Base-by-base conservation (phyloP, 2,329 filamentous ascomycete species). In the Diplodia mutila region DNA sequence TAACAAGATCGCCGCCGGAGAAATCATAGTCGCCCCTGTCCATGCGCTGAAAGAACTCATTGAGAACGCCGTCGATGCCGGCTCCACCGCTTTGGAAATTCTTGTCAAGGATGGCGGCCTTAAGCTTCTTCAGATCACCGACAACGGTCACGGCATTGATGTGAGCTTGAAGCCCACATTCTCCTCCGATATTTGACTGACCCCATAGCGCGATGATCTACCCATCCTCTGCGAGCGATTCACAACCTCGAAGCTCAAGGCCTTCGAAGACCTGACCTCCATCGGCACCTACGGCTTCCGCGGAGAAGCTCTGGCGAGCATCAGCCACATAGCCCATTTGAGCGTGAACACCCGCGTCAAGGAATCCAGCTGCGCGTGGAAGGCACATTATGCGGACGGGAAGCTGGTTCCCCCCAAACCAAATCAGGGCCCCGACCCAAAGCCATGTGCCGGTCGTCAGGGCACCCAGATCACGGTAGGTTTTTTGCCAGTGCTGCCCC, bases 251-350 rank as follows among this genome's bases (percentile, higher is more conserved):
- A 99, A 99, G 77, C 85, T 99, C 68, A 93, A 95, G 73, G 87
- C 88, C 5, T 99, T 99, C 72, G 94, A 98, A 77, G 95, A 99
- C 77, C 84, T 99, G 57, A 88, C 88, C 49, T 91, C 90, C 4
- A 98, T 99, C 71, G 90, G 89, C 61, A 98, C 95, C 1, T 99
- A 99, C 78, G 95, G 95, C n/a, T 99, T 99, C 76, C 91, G 95
- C 65, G 95, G 95, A 66, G 95, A 99, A 80, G 95, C 95, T 3
- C 82, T 99, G 66, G 95, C 95, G 16, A 98, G 95, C 80, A 99
- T 99, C 78, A 98, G 94, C 76, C 95, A 99, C 77, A 97, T 99
- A 73, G 94, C 96, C 39, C 96, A 99, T 81, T 85, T 99, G 25
- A 93, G 90, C 4, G 93, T 99, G 52, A 98, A 94, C 1, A 99